Conservation (phyloP, 176 grass and related monocot species). For the Saccharum spontaneum region DNA sequence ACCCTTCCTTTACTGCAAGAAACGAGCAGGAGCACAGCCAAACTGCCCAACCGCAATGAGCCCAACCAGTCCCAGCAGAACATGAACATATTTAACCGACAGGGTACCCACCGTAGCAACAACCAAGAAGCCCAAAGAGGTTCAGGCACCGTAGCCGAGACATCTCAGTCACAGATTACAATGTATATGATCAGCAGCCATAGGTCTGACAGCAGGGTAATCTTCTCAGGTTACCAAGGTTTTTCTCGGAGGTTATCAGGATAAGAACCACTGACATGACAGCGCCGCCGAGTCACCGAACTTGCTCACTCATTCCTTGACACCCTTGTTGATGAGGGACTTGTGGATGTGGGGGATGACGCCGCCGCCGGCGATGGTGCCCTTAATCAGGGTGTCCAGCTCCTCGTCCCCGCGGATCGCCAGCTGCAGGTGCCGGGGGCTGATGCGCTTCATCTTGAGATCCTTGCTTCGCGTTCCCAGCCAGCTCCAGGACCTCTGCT, state of each 20-base stretch:
- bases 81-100: too few species aligned
- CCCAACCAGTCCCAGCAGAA: too few species aligned
- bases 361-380: constrained; percentile 51
- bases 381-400: constrained; percentile 51
- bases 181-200: neutral
- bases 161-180: neutral
- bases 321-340: constrained; percentile 56
- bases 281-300: neutral
- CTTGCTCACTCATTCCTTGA: constrained; percentile 36
- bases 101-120: too few species aligned
- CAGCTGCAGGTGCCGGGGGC: constrained; percentile 56
- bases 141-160: neutral
- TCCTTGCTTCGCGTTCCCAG: constrained; percentile 64
- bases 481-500: constrained; percentile 63
- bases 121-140: neutral
- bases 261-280: neutral
- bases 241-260: neutral
- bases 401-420: constrained; percentile 57
- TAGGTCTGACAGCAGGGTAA: neutral
- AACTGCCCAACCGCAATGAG: too few species aligned
- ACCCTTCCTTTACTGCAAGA: too few species aligned
- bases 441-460: constrained; percentile 69
- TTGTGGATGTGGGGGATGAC: constrained; percentile 68
- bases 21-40: neutral
- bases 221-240: neutral